A percentile compares a stretch with the other conserved stretches of the same genome.
These are phyloP conservation scores for Rhodomyrtus tomentosa DNA, from an alignment of 345 rosid species.

Conservation along the genomic window DNA sequence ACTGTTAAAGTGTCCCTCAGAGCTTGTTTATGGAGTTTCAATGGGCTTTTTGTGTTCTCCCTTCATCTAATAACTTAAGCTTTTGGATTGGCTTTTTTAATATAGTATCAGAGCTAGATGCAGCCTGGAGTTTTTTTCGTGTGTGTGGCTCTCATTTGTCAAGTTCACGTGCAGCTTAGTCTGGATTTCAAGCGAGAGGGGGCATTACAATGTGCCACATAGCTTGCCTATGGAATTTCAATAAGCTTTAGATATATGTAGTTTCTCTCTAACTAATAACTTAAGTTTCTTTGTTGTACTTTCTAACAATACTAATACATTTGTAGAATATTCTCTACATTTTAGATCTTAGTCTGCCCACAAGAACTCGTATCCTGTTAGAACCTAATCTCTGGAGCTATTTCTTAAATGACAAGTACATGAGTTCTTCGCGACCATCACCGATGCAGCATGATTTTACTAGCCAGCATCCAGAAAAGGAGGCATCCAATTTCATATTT, in stretches of 20 bases:
- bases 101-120: neutral
- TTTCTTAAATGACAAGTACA: neutral
- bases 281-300: neutral
- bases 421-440: neutral
- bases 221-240: neutral
- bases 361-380: neutral
- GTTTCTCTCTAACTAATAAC: neutral
- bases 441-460: neutral
- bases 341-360: neutral
- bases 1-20: neutral
- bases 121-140: neutral
- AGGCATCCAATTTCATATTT: too few species aligned
- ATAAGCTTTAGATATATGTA: neutral
- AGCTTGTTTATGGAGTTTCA: neutral
- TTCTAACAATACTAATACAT: neutral
- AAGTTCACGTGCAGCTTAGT: neutral
- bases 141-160: neutral
- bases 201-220: neutral
- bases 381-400: neutral
- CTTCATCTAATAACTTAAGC: neutral
- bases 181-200: neutral
- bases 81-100: neutral
- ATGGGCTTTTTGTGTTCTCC: neutral
- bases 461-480: too few species aligned
- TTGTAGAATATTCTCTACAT: neutral